phyloP scores from a whole-genome alignment of 257 asterid genomes.

The Nicotiana tomentosiformis region DNA sequence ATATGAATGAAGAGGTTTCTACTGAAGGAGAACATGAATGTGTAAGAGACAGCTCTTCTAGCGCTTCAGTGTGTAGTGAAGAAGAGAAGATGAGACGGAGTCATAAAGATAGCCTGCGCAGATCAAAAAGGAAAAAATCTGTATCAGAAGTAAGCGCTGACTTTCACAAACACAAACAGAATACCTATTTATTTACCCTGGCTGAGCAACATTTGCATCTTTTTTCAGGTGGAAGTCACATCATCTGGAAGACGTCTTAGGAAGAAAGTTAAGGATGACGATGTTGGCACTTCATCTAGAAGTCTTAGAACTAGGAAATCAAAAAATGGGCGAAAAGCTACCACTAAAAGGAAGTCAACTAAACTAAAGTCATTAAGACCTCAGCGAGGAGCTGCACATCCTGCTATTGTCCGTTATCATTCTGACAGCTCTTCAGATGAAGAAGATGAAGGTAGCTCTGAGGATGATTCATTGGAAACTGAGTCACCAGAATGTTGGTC shows the following conservation, averaged over 20 bases:
- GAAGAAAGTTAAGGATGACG: slow-evolving; percentile 51
- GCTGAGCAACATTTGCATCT: slow-evolving; percentile 21
- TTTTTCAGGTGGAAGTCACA: slow-evolving; percentile 56
- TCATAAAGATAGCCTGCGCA: slow-evolving; percentile 50
- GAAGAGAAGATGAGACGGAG: slow-evolving; percentile 33
- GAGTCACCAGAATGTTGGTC: slow-evolving; percentile 51
- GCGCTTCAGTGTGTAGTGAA: slow-evolving; percentile 60
- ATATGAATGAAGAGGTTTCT: slow-evolving; percentile 55
- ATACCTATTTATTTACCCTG: slow-evolving; percentile 18
- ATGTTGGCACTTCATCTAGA: slow-evolving; percentile 55
- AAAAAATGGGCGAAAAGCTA: slow-evolving; percentile 29
- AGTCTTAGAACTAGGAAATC: slow-evolving; percentile 49
- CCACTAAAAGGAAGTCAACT: slow-evolving; percentile 48
- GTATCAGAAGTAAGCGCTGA: slow-evolving; percentile 54
- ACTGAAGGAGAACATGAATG: slow-evolving; percentile 53
- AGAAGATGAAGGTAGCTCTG: slow-evolving; percentile 53
- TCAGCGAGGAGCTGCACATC: slow-evolving; percentile 65
- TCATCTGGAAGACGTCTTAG: slow-evolving; percentile 54
- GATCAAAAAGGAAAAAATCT: slow-evolving; percentile 70
- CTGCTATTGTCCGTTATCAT: slow-evolving; percentile 48
- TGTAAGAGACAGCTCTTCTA: slow-evolving; percentile 44
- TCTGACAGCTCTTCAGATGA: slow-evolving; percentile 59
- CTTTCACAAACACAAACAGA: slow-evolving; percentile 11
- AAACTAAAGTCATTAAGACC: slow-evolving; percentile 57
- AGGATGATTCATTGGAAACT: slow-evolving; percentile 49